Base-by-base conservation (phyloP, 805 yeast species). In the Metschnikowia drakensbergensis region DNA sequence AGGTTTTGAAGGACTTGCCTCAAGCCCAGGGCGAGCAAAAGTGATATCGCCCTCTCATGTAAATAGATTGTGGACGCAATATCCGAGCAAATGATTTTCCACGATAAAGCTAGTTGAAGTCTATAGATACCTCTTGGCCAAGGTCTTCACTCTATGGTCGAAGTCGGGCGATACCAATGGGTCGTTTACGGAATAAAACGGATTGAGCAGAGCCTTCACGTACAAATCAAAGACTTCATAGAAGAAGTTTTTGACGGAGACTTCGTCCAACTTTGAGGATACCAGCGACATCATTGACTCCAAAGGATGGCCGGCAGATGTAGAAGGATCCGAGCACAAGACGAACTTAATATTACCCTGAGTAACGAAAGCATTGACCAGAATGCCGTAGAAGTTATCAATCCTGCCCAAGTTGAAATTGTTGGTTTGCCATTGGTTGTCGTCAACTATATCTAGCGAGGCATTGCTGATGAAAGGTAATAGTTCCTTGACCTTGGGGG, bases 391-490 rank as follows among this genome's bases (percentile, higher is more conserved):
- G 65, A 89, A 92, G 33, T 84, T 82, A 67, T 94, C 99, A 17
- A 92, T 80, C 39, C 80, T 80, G 40, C 92, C 91, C 53, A 90
- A 69, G 60, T 86, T 84, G 53, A 86, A 73, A 38, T 77, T 73
- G 53, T 75, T 80, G 7, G 80, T 74, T 42, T 80, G 78, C 92
- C 96, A 90, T 62, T 90, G 97, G 2, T 82, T 67, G 58, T 91
- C 96, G 54, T 94, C 97, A 0, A 94, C 82, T n/a, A 94, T 75
- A 64, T 94, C 99, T 33, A 94, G 67, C 2, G 98, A 82, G 0
- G 97, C 80, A 61, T 94, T 96, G 32, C 91, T 78, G 28, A 94
- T 83, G 60, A 90, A 92, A 23, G 97, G 97, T 55, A 86, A 83
- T 33, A 92, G 68, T 60, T 92, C 96, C 57, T 78, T 77, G 64